Evolutionary conservation across 768 basidiomycete genomes (phyloP).

Genomic region (Panellus pusillus): DNA sequence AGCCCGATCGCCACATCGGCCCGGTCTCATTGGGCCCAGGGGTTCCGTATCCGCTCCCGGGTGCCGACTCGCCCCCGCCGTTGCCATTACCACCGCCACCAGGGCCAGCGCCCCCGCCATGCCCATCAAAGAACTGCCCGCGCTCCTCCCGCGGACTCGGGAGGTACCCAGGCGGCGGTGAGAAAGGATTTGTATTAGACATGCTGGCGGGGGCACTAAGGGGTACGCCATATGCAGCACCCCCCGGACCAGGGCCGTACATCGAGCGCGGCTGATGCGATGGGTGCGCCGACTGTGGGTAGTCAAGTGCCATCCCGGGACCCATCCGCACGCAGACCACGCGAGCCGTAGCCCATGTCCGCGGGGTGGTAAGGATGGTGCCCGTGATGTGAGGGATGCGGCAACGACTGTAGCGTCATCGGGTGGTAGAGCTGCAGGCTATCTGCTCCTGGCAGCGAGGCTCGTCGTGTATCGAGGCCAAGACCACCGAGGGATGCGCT

Average conservation of each 20-base stretch:
- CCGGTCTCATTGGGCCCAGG: constrained; percentile 26
- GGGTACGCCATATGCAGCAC: constrained; percentile 19
- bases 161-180: constrained; percentile 17
- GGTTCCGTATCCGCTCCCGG: constrained; percentile 48
- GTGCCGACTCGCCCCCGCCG: constrained; percentile 30
- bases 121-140: constrained; percentile 17
- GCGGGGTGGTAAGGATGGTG: constrained; percentile 38
- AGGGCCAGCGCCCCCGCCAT: background rate
- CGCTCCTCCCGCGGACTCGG: constrained; percentile 21
- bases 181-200: constrained; percentile 13
- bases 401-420: constrained; percentile 69
- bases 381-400: constrained; percentile 35
- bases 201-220: constrained; percentile 22
- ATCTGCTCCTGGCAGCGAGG: constrained; percentile 67
- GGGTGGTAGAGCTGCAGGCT: constrained; percentile 76
- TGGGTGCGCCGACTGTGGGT: constrained; percentile 27
- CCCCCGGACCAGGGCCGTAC: constrained; percentile 7
- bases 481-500: constrained; percentile 42
- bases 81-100: constrained; percentile 2
- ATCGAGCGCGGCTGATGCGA: constrained; percentile 14
- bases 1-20: background rate
- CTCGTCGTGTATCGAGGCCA: constrained; percentile 51
- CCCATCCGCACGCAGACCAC: constrained; percentile 35
- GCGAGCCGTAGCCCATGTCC: constrained; percentile 31
- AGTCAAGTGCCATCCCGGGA: constrained; percentile 38